Evolutionary conservation across 164 flowering plant species (phyloP).

Genomic region (Amborella trichopoda): DNA sequence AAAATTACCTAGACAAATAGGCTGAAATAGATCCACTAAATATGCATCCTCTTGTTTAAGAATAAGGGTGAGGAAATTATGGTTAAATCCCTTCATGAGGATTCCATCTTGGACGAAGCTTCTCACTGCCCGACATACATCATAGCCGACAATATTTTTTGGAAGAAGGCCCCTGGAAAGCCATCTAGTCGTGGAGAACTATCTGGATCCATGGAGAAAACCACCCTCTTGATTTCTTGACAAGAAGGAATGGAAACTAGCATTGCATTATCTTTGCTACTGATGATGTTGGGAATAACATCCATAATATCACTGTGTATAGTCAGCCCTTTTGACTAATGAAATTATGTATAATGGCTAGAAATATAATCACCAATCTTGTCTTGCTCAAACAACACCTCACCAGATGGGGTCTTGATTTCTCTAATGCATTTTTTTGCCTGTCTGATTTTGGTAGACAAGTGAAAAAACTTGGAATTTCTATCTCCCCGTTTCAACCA

Average conservation of each 20-base stretch:
- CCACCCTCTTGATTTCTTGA: neutral
- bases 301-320: no score
- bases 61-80: neutral
- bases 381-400: no score
- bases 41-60: neutral
- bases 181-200: neutral
- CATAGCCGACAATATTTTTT: neutral
- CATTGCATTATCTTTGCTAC: no score
- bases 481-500: no score
- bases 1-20: neutral
- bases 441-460: neutral
- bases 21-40: neutral
- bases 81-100: neutral
- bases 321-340: no score
- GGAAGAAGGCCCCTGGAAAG: neutral
- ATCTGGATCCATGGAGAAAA: neutral
- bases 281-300: no score
- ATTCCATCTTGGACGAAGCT: neutral
- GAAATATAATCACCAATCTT: no score
- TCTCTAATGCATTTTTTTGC: neutral
- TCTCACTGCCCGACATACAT: neutral
- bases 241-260: no score
- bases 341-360: no score
- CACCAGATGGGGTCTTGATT: neutral
- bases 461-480: neutral